These are phyloP conservation scores for Fabrea salina DNA, from an alignment of 169 alveolate genomes.

Conservation along the genomic window DNA sequence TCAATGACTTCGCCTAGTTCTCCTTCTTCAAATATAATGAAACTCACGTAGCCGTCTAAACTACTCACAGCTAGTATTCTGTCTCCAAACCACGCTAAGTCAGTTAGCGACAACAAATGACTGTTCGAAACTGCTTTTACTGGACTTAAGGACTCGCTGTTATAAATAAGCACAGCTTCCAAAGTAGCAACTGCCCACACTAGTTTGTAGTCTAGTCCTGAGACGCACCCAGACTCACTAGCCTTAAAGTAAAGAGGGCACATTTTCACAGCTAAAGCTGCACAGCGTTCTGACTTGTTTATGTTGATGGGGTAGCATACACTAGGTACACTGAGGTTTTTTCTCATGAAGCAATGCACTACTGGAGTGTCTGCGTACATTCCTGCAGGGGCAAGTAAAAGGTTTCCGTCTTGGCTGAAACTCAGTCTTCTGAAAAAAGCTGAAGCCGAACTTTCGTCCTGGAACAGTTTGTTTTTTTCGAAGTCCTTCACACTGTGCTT, in stretches of 20 bases:
- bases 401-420: background rate
- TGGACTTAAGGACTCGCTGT: slow-evolving; percentile 70
- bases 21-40: slow-evolving; percentile 76
- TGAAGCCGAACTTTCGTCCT: slow-evolving; percentile 18
- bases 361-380: background rate
- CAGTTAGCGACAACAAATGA: slow-evolving; percentile 92
- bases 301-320: background rate
- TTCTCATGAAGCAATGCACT: background rate
- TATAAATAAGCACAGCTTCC: slow-evolving; percentile 53
- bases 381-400: background rate
- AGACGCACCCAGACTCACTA: background rate
- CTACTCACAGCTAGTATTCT: slow-evolving; percentile 90
- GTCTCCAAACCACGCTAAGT: slow-evolving; percentile 91
- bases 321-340: background rate
- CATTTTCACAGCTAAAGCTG: background rate
- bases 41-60: slow-evolving; percentile 91
- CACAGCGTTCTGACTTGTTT: background rate
- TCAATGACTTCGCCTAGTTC: slow-evolving; percentile 76
- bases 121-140: slow-evolving; percentile 88
- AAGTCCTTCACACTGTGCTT: background rate
- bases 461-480: slow-evolving; percentile 18
- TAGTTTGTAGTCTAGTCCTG: slow-evolving; percentile 39
- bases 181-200: slow-evolving; percentile 55
- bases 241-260: slow-evolving; percentile 13
- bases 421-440: slow-evolving; percentile 14